Conservation (phyloP, 2,329 filamentous ascomycete genomes). For the Hymenoscyphus albidus region DNA sequence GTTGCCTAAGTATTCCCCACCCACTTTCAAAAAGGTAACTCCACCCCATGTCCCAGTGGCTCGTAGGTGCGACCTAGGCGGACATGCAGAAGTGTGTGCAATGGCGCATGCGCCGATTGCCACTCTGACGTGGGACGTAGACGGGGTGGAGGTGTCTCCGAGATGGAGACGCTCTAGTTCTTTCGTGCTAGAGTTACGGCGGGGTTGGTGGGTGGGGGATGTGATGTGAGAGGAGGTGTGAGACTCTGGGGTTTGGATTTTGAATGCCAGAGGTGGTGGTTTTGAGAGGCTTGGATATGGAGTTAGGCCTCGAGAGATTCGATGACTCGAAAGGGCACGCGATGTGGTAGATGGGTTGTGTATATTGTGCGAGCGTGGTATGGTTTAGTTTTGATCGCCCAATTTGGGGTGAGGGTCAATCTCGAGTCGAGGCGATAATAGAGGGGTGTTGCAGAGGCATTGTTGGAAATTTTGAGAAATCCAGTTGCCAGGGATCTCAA, state of each 20-base stretch:
- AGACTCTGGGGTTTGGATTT: neutral
- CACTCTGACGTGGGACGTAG: neutral
- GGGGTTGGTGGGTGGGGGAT: neutral
- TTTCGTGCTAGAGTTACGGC: neutral
- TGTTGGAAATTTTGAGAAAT: neutral
- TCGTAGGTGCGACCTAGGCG: neutral
- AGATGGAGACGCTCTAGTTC: neutral
- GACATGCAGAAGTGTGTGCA: neutral
- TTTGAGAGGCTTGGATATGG: neutral
- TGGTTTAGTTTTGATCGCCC: neutral
- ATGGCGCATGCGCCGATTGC: neutral
- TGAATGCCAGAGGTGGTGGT: neutral
- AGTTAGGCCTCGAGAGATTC: neutral
- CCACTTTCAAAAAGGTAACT: neutral
- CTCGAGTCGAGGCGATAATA: neutral
- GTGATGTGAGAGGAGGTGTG: neutral
- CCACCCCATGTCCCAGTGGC: neutral
- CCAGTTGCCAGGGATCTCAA: neutral
- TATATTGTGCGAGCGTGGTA: neutral
- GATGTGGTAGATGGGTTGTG: neutral
- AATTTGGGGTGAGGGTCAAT: neutral
- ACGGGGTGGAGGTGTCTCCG: neutral
- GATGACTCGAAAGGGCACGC: neutral
- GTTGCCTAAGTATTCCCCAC: neutral
- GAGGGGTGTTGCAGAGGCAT: neutral